Base-by-base conservation (phyloP, 805 yeast genomes). In the Kluyveromyces aestuarii region DNA sequence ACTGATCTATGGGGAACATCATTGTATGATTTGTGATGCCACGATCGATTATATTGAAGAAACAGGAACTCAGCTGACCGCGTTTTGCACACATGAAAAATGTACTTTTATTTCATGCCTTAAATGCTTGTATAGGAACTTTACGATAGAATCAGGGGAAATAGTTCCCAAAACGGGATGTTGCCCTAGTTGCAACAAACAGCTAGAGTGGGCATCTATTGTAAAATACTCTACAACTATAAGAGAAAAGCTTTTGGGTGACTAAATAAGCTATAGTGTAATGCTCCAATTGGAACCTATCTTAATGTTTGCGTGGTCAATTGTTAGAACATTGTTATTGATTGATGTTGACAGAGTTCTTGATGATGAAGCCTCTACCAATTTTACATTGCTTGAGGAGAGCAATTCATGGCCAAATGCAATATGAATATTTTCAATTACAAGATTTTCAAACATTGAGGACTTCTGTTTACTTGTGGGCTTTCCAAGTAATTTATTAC, bases 361-460 rank as follows among this genome's bases (percentile, higher is more conserved):
- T 7, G 35, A 30, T 11, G 35, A 30, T 30, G 18, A 42, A 27
- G 11, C 19, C 27, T 44, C 25, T 35, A 17, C 13, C 25, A 25
- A 17, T 17, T 11, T 14, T 3, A 21, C 25, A 25, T 16, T 16
- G 13, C 7, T 10, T 33, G 21, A 19, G 21, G 27, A 16, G 9
- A 13, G 17, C 2, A n/a, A 4, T 48, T 48, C 40, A 48, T 38
- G 52, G 58, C 33, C 54, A 4, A 79, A 79, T 33, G 81, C 63
- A 37, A 87, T 55, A 1, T 78, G 60, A 14, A 86, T 73, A 52
- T 72, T 77, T 53, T 82, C 88, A 45, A 86, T 66, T 6, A 55
- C 63, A n/a, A 75, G 70, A 13, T 53, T 55, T n/a, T 64, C 69
- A 21, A 70, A 59, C 7, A 57, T 44, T 9, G 60, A 47, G 4